Conservation (phyloP, 192 early-diverging fungal species). For the Rhizophagus sp. region DNA sequence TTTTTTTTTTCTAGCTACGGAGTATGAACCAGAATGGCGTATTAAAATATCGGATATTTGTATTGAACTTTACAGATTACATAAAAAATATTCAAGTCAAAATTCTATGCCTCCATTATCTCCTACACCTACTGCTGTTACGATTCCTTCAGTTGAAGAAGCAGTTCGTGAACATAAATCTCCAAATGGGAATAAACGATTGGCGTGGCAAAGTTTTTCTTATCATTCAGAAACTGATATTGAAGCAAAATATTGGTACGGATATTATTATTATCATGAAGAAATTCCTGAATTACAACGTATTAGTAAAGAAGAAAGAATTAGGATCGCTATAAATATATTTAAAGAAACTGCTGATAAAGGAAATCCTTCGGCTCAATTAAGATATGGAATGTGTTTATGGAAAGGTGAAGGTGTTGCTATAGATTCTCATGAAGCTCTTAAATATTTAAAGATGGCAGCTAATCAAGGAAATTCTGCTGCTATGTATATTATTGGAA, state of each 20-base stretch:
- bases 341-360: conserved; percentile 26
- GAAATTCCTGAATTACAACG: neutral
- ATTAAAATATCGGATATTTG: neutral
- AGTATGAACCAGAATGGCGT: neutral
- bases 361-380: conserved; percentile 20
- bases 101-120: too few relatives aligned
- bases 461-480: conserved; percentile 8
- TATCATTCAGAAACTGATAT: neutral
- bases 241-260: conserved; percentile 7
- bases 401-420: neutral
- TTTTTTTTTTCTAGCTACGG: neutral
- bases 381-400: conserved; percentile 19
- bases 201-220: conserved; percentile 11
- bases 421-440: neutral
- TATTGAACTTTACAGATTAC: neutral
- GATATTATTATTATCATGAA: conserved; percentile 20
- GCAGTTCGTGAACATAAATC: neutral
- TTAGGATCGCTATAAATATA: neutral
- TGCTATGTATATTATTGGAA: conserved; percentile 25
- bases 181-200: neutral
- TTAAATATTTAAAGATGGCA: conserved; percentile 15
- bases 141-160: neutral
- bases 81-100: neutral
- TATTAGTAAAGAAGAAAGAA: neutral
- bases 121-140: neutral